Evolutionary conservation across 345 rosid species (phyloP).

Genomic region (Anastatica hierochuntica): DNA sequence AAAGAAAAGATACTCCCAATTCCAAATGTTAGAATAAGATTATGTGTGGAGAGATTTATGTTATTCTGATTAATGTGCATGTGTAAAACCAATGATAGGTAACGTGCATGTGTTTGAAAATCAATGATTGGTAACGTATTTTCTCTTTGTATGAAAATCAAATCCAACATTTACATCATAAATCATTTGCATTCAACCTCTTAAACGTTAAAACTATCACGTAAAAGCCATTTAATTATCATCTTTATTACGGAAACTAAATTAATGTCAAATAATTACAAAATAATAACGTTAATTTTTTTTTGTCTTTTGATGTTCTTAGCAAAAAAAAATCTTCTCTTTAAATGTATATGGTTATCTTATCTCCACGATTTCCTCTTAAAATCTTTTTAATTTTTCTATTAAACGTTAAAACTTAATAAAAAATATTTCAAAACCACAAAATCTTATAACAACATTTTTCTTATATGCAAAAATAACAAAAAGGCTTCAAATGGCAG

Average conservation of each 20-base stretch:
- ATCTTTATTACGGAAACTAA: background rate
- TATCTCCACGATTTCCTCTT: background rate
- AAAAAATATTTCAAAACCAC: background rate
- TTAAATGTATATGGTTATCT: background rate
- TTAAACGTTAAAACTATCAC: background rate
- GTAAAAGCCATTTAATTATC: background rate
- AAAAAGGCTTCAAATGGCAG: background rate
- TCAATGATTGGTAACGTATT: background rate
- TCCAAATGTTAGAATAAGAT: no score
- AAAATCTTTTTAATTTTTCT: no score
- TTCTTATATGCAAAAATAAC: background rate
- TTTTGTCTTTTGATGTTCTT: background rate
- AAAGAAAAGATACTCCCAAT: no score
- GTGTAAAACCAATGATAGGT: no score
- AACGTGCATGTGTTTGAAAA: no score
- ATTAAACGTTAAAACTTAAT: background rate
- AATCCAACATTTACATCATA: background rate
- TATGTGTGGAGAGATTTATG: no score
- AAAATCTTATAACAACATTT: background rate
- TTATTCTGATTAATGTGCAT: background rate
- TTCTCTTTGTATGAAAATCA: background rate
- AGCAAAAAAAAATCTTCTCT: no score
- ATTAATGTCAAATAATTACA: no score
- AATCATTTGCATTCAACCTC: background rate
- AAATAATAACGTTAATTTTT: background rate